Conservation (phyloP, 139 green algal species). For the Asterochloris erici region DNA sequence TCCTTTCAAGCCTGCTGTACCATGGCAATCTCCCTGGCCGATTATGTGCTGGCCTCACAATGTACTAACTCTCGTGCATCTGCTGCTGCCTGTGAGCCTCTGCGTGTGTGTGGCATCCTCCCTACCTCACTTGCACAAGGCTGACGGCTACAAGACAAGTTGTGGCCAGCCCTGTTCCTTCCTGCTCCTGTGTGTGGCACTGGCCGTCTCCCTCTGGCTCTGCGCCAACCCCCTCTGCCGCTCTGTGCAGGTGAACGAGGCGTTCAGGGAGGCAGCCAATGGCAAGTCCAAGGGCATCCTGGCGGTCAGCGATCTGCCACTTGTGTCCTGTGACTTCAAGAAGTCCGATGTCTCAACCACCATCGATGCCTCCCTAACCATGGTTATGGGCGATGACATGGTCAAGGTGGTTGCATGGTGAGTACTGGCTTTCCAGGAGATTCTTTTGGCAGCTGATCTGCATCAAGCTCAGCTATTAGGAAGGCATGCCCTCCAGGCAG, state of each 20-base stretch:
- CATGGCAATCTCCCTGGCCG: not conserved
- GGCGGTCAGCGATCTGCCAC: slow-evolving; percentile 84
- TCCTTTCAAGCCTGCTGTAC: not conserved
- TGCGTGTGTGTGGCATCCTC: too few relatives aligned
- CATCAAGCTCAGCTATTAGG: not conserved
- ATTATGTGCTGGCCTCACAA: too few relatives aligned
- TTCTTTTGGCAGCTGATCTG: not conserved
- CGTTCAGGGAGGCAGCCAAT: slow-evolving; percentile 86
- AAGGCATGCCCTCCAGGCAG: too few relatives aligned
- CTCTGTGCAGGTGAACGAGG: slow-evolving; percentile 96
- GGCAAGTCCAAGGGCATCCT: slow-evolving; percentile 90
- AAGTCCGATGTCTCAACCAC: slow-evolving; percentile 85
- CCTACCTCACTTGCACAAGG: too few relatives aligned
- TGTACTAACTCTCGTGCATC: too few relatives aligned
- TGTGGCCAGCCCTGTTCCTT: too few relatives aligned
- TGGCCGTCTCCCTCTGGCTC: too few relatives aligned
- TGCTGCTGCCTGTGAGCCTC: too few relatives aligned
- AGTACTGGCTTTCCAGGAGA: too few relatives aligned
- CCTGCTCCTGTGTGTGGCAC: too few relatives aligned
- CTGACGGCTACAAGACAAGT: too few relatives aligned
- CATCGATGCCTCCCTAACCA: slow-evolving; percentile 96
- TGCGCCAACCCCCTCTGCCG: too few relatives aligned
- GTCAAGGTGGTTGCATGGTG: slow-evolving; percentile 93
- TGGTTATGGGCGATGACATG: slow-evolving; percentile 99
- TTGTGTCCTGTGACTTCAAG: slow-evolving; percentile 97